Evolutionary conservation across 1,284 basidiomycete species (phyloP).

Genomic region (Cryptococcus sp.): DNA sequence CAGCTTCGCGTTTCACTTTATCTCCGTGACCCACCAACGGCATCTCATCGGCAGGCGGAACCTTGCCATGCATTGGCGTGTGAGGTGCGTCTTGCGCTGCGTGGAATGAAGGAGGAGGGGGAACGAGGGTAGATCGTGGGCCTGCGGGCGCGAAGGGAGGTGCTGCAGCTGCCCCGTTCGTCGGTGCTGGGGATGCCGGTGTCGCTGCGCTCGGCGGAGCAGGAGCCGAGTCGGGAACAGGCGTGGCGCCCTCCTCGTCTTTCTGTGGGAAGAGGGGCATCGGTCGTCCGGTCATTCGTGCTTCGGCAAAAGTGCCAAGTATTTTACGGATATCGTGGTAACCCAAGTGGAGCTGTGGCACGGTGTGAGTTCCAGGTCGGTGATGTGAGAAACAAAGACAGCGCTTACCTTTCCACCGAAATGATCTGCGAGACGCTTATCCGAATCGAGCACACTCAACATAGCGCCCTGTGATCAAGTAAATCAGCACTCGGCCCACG

Average conservation of each 20-base stretch:
- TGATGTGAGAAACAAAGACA: conserved; percentile 7
- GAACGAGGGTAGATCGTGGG: conserved; percentile 12
- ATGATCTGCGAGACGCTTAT: conserved; percentile 97
- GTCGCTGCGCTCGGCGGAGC: conserved; percentile 45
- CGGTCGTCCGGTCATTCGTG: conserved; percentile 75
- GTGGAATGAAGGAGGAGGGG: conserved; percentile 1
- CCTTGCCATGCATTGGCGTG: conserved; percentile 26
- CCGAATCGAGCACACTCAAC: conserved; percentile 94
- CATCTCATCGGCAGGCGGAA: conserved; percentile 41
- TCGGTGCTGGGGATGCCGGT: conserved; percentile 18
- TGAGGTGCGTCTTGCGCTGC: conserved; percentile 18
- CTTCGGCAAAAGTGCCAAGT: conserved; percentile 81
- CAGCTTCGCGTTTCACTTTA: conserved; percentile 51
- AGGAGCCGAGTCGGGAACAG: conserved; percentile 1
- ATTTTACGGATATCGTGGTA: conserved; percentile 97
- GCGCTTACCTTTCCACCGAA: conserved; percentile 92
- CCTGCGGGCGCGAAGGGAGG: conserved; percentile 24
- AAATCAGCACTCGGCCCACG: too few relatives aligned
- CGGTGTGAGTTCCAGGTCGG: not conserved
- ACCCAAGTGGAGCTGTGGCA: conserved; percentile 88
- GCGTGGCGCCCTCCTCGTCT: conserved; percentile 54
- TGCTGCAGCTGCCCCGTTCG: conserved; percentile 10
- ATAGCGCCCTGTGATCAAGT: conserved; percentile 66
- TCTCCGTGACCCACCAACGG: conserved; percentile 45
- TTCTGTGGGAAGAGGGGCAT: conserved; percentile 35